Base-by-base conservation (phyloP, 208 protist species). In the Acanthamoeba triangularis region DNA sequence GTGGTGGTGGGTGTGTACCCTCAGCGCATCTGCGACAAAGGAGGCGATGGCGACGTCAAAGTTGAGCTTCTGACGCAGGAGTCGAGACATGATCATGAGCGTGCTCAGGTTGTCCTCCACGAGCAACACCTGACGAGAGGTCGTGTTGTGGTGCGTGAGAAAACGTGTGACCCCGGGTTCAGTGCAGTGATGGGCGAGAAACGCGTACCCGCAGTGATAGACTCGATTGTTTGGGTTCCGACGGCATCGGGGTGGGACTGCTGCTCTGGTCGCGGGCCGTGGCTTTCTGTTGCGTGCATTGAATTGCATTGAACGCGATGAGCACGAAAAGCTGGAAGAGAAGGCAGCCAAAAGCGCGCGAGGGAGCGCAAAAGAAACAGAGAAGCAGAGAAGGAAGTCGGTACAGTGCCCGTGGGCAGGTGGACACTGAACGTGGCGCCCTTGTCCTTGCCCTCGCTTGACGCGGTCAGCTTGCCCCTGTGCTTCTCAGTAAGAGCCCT, bases 361-460 rank as follows among this genome's bases (percentile, higher is more conserved):
- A 67, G 13, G 30, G 28, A 11, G 23, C 4, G 18, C 0, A 72
- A 25, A 69, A 49, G 72, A 82, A 11, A 6, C 8, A 7, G 13
- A 7, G 30, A 14, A 25, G 76, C 37, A 41, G 35, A 37, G 47
- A n/a, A 52, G 47, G 76, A 33, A 54, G n/a, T 13, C 23, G 25
- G 76, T 44, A 52, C n/a, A 20, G 59, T 65, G 52, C 52, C 56
- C 13, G 82, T 90, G 16, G 84, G 84, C 59, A 91, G 33, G 49
- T 47, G 54, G 25, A 91, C 37, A 18, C 23, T 69, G 35, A 91
- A 91, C 35, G 84, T 91, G 6, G 84, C 49, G 84, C 84, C 84
- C 59, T 72, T 91, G 54, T 69, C 41, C 84, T 91, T 91, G 84
- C 84, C 84, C n/a, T 91, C 56, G 41, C 84, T 91, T 8, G n/a